phyloP scores from a whole-genome alignment of 768 basidiomycete species.

The Chalciporus sphaerocephalus region DNA sequence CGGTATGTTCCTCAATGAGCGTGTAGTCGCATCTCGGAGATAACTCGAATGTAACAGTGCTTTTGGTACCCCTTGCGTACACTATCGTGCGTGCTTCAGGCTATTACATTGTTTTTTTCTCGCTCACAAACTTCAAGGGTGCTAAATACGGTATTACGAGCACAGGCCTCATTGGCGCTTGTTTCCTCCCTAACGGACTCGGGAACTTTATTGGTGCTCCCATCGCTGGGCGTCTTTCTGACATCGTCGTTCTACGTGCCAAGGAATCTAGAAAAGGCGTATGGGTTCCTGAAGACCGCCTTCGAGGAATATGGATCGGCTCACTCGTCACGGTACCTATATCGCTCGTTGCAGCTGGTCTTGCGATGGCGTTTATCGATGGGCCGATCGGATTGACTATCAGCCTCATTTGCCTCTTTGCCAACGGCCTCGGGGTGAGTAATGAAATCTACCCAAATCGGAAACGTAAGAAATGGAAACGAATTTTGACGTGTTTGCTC shows the following conservation, averaged over 20 bases:
- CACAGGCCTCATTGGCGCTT: conserved; percentile 21
- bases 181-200: conserved; percentile 26
- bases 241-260: conserved; percentile 46
- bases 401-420: conserved; percentile 53
- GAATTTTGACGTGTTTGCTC: background rate
- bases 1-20: conserved; percentile 29
- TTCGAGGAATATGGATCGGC: conserved; percentile 48
- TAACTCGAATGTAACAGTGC: conserved; percentile 17
- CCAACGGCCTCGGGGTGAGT: conserved; percentile 62
- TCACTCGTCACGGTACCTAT: conserved; percentile 49
- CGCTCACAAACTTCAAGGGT: conserved; percentile 44
- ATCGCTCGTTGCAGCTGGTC: conserved; percentile 45
- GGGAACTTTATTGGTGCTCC: conserved; percentile 46
- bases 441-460: too few species aligned
- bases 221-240: conserved; percentile 56
- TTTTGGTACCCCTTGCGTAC: conserved; percentile 60
- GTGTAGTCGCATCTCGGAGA: background rate
- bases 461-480: background rate
- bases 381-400: conserved; percentile 47
- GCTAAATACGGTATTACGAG: conserved; percentile 26
- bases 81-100: conserved; percentile 48
- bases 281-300: conserved; percentile 68
- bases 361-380: conserved; percentile 48
- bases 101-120: background rate
- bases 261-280: conserved; percentile 46